Conservation (phyloP, 306 rosid species). For the Arachis stenosperma region DNA sequence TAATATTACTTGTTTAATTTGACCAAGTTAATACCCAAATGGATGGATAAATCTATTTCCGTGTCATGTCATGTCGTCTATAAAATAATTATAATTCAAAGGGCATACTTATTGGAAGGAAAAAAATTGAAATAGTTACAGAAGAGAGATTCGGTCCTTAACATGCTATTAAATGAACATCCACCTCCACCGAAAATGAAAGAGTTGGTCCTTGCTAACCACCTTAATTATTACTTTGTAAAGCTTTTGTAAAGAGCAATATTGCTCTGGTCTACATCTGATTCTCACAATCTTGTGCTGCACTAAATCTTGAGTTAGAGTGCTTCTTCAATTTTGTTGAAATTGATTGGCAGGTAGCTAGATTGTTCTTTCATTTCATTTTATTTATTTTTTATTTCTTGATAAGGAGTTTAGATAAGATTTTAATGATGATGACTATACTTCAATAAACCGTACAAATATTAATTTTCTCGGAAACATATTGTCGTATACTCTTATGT, state of each 20-base stretch:
- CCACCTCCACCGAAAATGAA: conserved; percentile 1
- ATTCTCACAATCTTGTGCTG: background rate
- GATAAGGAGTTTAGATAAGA: background rate
- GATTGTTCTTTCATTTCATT: conserved; percentile 24
- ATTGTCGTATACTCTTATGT: background rate
- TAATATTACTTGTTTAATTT: conserved; percentile 7
- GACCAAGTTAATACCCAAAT: conserved; percentile 9
- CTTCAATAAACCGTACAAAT: background rate
- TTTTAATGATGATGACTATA: background rate
- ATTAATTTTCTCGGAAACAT: background rate
- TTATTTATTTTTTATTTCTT: conserved; percentile 8
- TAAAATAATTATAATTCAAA: background rate
- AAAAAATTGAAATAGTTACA: background rate
- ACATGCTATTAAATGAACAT: conserved; percentile 18
- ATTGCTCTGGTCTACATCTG: background rate
- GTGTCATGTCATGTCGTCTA: conserved; percentile 19
- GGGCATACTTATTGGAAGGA: background rate
- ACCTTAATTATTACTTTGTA: conserved; percentile 2
- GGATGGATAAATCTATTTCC: conserved; percentile 26
- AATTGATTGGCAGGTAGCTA: conserved; percentile 24
- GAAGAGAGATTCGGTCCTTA: background rate
- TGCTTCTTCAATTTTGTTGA: conserved; percentile 17
- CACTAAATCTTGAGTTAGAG: background rate
- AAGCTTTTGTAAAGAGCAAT: background rate
- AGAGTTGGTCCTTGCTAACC: conserved; percentile 12